Conservation (phyloP, 2,329 filamentous ascomycete genomes). For the Xylariaceae sp. region DNA sequence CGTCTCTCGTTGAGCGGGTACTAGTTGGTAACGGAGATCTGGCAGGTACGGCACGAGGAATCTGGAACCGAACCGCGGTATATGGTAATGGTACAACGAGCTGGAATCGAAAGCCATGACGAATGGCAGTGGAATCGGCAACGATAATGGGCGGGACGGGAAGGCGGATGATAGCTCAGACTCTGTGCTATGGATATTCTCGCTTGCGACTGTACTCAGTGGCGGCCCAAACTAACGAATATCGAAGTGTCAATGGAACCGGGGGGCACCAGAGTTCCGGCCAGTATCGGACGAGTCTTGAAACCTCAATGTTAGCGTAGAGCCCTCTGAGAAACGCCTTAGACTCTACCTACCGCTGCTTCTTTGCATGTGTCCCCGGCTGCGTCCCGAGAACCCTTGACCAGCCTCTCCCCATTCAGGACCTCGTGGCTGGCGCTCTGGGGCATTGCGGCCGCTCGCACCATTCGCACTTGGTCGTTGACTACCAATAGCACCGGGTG, state of each 20-base stretch:
- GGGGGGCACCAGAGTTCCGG: constrained; percentile 26
- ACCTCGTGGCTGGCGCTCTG: constrained; percentile 60
- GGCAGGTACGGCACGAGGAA: background rate
- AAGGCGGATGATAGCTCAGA: too few species aligned
- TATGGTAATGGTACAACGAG: too few species aligned
- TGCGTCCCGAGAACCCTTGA: constrained; percentile 49
- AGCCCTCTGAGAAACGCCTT: too few species aligned
- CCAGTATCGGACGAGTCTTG: constrained; percentile 30
- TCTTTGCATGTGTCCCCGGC: constrained; percentile 56
- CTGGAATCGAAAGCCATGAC: too few species aligned
- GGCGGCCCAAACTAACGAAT: too few species aligned
- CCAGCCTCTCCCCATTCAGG: constrained; percentile 55
- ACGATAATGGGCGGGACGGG: too few species aligned
- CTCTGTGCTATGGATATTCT: too few species aligned
- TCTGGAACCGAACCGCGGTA: too few species aligned
- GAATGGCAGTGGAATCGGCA: too few species aligned
- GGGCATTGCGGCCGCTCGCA: constrained; percentile 39
- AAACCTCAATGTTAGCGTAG: too few species aligned
- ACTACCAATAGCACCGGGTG: constrained; percentile 61
- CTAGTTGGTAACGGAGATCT: constrained; percentile 8
- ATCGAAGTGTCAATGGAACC: constrained; percentile 23
- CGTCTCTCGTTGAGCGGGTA: constrained; percentile 28
- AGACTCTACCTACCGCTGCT: constrained; percentile 55
- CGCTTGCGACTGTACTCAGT: too few species aligned
- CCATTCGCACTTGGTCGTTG: constrained; percentile 53